These are phyloP conservation scores for Exophiala lecanii-corni DNA, from an alignment of 2,329 filamentous ascomycete species.

Conservation along the genomic window DNA sequence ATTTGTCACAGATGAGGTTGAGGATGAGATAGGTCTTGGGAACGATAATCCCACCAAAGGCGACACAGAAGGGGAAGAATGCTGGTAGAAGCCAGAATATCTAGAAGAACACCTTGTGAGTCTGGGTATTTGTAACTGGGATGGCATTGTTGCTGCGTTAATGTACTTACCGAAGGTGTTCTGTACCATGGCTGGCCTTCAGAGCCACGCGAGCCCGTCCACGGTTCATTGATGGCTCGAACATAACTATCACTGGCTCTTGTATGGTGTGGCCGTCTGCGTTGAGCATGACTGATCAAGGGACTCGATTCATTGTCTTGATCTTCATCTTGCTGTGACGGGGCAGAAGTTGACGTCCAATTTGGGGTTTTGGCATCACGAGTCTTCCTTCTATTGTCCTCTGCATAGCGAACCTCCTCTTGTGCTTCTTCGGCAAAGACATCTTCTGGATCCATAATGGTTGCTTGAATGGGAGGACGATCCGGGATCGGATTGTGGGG, in stretches of 20 bases:
- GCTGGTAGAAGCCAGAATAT: conserved; percentile 79
- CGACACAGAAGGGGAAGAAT: conserved; percentile 75
- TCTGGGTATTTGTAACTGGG: neutral
- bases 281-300: conserved; percentile 23
- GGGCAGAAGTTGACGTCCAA: neutral
- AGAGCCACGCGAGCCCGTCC: conserved; percentile 35
- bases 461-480: neutral
- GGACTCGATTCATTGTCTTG: conserved; percentile 29
- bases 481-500: neutral
- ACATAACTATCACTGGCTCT: conserved; percentile 22
- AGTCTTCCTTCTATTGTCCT: conserved; percentile 3
- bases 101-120: conserved; percentile 37
- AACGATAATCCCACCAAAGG: conserved; percentile 79
- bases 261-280: conserved; percentile 12
- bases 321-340: conserved; percentile 18
- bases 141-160: too few relatives aligned
- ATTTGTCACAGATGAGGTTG: conserved; percentile 74
- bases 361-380: neutral
- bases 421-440: conserved; percentile 32
- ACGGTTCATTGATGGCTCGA: conserved; percentile 23
- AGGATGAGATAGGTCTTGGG: conserved; percentile 85
- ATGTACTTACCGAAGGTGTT: conserved; percentile 44
- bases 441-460: conserved; percentile 33
- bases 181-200: conserved; percentile 43
- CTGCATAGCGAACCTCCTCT: conserved; percentile 26